These are phyloP conservation scores for Calonectria multiphialidica DNA, from an alignment of 2,329 filamentous ascomycete species.

Conservation along the genomic window DNA sequence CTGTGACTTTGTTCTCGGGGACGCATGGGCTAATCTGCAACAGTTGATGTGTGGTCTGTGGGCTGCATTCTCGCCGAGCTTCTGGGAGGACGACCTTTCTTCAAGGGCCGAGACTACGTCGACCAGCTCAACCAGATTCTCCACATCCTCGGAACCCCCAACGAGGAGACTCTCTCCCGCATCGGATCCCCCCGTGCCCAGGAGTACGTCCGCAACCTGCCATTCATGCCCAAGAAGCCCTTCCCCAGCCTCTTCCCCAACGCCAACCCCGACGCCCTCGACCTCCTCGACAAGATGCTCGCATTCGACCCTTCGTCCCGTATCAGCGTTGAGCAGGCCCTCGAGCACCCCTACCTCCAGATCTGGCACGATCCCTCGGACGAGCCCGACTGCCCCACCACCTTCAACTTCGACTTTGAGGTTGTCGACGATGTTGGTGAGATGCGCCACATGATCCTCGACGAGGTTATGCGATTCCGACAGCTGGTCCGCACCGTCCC, in stretches of 20 bases:
- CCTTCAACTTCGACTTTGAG: slow-evolving; percentile 99
- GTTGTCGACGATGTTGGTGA: slow-evolving; percentile 94
- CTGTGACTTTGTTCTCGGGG: neutral
- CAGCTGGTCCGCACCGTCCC: slow-evolving; percentile 67
- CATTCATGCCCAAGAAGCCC: slow-evolving; percentile 92
- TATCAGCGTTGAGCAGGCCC: slow-evolving; percentile 93
- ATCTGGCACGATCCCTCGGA: slow-evolving; percentile 99
- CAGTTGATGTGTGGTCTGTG: slow-evolving; percentile 99
- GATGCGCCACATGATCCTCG: slow-evolving; percentile 97
- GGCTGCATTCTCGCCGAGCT: slow-evolving; percentile 98
- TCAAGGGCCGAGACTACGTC: slow-evolving; percentile 99
- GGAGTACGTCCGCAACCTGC: slow-evolving; percentile 97
- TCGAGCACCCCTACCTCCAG: slow-evolving; percentile 95
- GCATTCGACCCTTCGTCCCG: slow-evolving; percentile 95
- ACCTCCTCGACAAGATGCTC: slow-evolving; percentile 96
- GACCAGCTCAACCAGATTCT: slow-evolving; percentile 99
- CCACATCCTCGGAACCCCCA: slow-evolving; percentile 96
- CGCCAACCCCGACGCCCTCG: slow-evolving; percentile 95
- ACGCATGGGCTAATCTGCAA: slow-evolving; percentile 23
- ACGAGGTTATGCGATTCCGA: slow-evolving; percentile 93
- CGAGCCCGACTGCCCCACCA: slow-evolving; percentile 91
- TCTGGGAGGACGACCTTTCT: slow-evolving; percentile 95
- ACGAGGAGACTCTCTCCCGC: slow-evolving; percentile 91
- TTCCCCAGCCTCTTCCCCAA: slow-evolving; percentile 92
- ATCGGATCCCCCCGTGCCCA: slow-evolving; percentile 97